These are phyloP conservation scores for Nigrospora oryzae DNA, from an alignment of 2,329 filamentous ascomycete species.

Conservation along the genomic window DNA sequence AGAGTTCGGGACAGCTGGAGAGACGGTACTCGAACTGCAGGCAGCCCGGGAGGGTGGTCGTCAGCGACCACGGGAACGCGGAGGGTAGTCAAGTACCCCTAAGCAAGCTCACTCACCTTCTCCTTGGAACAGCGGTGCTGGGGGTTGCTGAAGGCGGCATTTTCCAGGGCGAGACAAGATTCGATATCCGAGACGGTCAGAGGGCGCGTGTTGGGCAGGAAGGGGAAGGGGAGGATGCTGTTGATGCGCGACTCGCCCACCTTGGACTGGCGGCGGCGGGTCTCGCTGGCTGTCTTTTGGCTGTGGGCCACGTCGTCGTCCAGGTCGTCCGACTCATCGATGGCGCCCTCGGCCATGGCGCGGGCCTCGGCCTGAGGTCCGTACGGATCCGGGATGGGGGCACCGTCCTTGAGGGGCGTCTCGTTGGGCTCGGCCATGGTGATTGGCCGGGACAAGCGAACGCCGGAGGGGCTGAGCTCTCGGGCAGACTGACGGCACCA, in stretches of 20 bases:
- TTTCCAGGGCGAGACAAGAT: constrained; percentile 46
- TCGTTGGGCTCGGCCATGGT: constrained; percentile 1
- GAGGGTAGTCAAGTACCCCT: no score
- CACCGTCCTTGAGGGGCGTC: background rate
- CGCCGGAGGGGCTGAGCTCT: no score
- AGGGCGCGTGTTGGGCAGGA: constrained; percentile 67
- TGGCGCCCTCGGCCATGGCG: constrained; percentile 14
- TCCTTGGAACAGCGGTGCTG: constrained; percentile 41
- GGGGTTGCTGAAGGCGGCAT: constrained; percentile 41
- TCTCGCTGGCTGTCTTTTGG: constrained; percentile 30
- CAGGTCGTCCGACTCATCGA: constrained; percentile 30
- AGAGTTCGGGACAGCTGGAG: constrained; percentile 64
- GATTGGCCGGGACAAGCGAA: background rate
- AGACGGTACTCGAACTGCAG: constrained; percentile 69
- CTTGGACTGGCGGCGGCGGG: constrained; percentile 24
- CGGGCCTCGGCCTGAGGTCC: background rate
- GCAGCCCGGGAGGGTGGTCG: no score
- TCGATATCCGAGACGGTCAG: constrained; percentile 60
- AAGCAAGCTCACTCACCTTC: constrained; percentile 32
- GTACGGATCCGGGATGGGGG: background rate
- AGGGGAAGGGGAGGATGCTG: constrained; percentile 44
- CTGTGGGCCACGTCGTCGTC: constrained; percentile 25
- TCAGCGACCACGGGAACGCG: no score
- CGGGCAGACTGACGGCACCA: no score
- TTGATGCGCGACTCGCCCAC: constrained; percentile 26